Base-by-base conservation (phyloP, 2,329 filamentous ascomycete genomes). In the Colletotrichum paranaense region DNA sequence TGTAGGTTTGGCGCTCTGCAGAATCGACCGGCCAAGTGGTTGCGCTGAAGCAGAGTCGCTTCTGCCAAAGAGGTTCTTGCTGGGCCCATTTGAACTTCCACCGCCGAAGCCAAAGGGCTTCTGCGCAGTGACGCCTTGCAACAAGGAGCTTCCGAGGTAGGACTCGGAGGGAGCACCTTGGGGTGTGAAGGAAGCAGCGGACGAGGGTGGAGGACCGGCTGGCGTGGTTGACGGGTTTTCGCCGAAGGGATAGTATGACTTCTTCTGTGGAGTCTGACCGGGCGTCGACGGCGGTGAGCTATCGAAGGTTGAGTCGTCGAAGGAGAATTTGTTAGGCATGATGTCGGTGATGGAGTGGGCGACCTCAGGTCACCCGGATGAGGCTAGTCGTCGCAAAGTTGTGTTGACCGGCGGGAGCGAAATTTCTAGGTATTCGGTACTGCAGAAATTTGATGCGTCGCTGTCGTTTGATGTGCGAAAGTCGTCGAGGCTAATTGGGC, bases 141-240 rank as follows among this genome's bases (percentile, higher is more conserved):
- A 82, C 66, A 89, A 84, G 49, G 88, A 90, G 80, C 88, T 89
- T 68, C 88, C 86, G 49, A 90, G 80, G 76, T 85, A 90, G 14
- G 87, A 87, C 35, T 85, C 87, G 26, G 89, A 88, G 0, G 89
- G 89, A 19, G 88, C 88, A 68, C 89, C 89, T 19, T 85, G 84
- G 1, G 89, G 88, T 1, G 88, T 90, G 80, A 90, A 90, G 56
- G 88, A 89, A 5, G 85, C 85, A 9, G 85, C 84, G 8, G 88
- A 87, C 32, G 88, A 88, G 1, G 86, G 86, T 11, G 88, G 87
- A 32, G 85, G 85, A 0, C 85, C 88, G 22, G 85, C 86, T 5
- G 89, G 88, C 2, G 88, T 90, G 2, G 87, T 89, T 49, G 88
- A 87, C 7, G 88, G 87, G 62, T 84, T 82, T 9, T 86, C 83